Evolutionary conservation across 768 basidiomycete species (phyloP).

Genomic region (Lactarius hengduanensis): DNA sequence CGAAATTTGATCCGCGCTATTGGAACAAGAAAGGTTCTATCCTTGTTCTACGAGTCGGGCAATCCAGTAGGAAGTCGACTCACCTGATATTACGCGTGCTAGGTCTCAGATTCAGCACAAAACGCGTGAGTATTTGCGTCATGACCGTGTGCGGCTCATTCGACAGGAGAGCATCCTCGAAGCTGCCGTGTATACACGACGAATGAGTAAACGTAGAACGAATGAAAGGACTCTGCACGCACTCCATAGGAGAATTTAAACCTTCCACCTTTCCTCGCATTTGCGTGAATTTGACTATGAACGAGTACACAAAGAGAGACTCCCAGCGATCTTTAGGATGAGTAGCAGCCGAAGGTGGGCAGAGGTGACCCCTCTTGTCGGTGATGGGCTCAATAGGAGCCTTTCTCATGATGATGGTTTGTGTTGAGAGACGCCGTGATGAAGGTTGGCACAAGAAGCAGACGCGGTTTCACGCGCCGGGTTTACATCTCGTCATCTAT

Average conservation of each 20-base stretch:
- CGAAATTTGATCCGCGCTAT: conserved; percentile 79
- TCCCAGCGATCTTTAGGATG: conserved; percentile 88
- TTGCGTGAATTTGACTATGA: conserved; percentile 80
- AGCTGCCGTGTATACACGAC: conserved; percentile 43
- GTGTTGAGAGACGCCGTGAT: conserved; percentile 27
- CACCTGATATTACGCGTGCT: conserved; percentile 90
- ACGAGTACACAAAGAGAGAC: conserved; percentile 79
- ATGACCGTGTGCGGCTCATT: conserved; percentile 71
- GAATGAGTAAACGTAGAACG: conserved; percentile 9
- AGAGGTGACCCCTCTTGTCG: conserved; percentile 53
- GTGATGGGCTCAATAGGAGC: conserved; percentile 32
- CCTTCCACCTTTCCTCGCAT: conserved; percentile 75
- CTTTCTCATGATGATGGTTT: conserved; percentile 38
- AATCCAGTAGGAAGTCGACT: conserved; percentile 41
- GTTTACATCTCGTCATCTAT: conserved; percentile 34
- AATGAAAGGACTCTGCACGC: conserved; percentile 40
- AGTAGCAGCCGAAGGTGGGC: conserved; percentile 57
- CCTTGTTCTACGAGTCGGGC: conserved; percentile 36
- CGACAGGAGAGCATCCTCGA: conserved; percentile 76
- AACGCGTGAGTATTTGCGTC: conserved; percentile 68
- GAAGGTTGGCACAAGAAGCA: conserved; percentile 29
- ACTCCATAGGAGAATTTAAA: conserved; percentile 82
- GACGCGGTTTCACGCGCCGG: conserved; percentile 32
- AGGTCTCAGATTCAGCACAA: conserved; percentile 79
- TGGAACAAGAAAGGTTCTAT: conserved; percentile 37